These are phyloP conservation scores for Phytophthora tentaculata DNA, from an alignment of 352 stramenopile species.

Conservation along the genomic window DNA sequence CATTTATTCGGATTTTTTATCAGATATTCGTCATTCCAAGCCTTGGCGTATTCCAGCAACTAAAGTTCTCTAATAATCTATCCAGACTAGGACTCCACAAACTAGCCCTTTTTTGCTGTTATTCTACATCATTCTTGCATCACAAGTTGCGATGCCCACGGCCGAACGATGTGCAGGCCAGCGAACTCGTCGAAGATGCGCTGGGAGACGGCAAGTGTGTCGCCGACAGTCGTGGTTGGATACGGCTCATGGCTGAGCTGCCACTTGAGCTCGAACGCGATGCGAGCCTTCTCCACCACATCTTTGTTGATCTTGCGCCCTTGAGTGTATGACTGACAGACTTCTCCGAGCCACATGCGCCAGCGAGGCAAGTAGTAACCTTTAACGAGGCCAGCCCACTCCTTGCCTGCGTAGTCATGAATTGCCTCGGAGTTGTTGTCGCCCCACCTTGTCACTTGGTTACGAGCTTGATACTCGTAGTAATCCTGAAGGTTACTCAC, in stretches of 20 bases:
- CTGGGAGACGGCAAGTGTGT: slow-evolving; percentile 60
- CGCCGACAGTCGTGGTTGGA: slow-evolving; percentile 49
- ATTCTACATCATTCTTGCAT: slow-evolving; percentile 3
- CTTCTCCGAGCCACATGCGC: slow-evolving; percentile 75
- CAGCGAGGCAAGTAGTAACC: slow-evolving; percentile 76
- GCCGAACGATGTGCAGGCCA: slow-evolving; percentile 5
- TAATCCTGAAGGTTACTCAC: slow-evolving; percentile 46
- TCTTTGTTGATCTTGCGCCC: slow-evolving; percentile 61
- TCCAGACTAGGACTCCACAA: too few species aligned
- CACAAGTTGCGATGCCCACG: slow-evolving; percentile 15
- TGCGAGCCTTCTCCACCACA: slow-evolving; percentile 49
- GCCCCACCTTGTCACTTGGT: slow-evolving; percentile 82
- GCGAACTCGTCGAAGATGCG: slow-evolving; percentile 62
- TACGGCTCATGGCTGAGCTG: slow-evolving; percentile 65
- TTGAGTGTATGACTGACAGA: slow-evolving; percentile 71
- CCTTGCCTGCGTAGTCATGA: slow-evolving; percentile 81
- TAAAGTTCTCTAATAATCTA: too few species aligned
- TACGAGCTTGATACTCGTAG: slow-evolving; percentile 85
- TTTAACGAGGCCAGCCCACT: slow-evolving; percentile 73
- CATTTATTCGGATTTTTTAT: too few species aligned
- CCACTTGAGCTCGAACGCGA: slow-evolving; percentile 81
- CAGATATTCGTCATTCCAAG: too few species aligned
- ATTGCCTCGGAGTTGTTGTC: slow-evolving; percentile 78
- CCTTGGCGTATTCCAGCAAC: too few species aligned
- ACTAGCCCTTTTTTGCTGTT: too few species aligned